Conservation (phyloP, 352 stramenopile species). For the Globisporangium spinosum region DNA sequence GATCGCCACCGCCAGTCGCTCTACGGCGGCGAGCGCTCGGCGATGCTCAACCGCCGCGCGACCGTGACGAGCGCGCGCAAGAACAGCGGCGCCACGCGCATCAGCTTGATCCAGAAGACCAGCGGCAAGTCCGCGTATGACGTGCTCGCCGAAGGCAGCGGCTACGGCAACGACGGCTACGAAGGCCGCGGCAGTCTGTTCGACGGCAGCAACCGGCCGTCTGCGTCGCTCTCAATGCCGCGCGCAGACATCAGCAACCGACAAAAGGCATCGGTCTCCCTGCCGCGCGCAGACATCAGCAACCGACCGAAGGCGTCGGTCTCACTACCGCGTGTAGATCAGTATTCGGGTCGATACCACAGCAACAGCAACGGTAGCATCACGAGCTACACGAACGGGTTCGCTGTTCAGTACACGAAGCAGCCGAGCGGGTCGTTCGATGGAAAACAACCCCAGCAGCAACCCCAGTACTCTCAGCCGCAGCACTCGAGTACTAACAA, state of each 20-base stretch:
- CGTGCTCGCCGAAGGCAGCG: conserved; percentile 16
- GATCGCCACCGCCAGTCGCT: conserved; percentile 20
- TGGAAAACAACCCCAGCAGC: conserved; percentile 3
- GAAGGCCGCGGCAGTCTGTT: conserved; percentile 19
- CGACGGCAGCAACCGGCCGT: conserved; percentile 8
- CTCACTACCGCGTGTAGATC: conserved; percentile 6
- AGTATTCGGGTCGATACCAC: not conserved
- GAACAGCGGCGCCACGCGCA: conserved; percentile 16
- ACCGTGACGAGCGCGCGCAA: conserved; percentile 17
- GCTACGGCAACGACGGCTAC: not conserved
- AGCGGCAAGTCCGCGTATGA: conserved; percentile 23
- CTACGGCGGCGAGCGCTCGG: conserved; percentile 17
- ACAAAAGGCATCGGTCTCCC: not conserved
- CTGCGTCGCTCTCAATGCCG: conserved; percentile 1
- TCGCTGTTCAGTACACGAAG: not conserved
- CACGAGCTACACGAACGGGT: conserved; percentile 2
- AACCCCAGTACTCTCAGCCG: not conserved
- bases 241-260: not conserved
- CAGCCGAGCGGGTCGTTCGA: conserved; percentile 8
- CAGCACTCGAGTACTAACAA: not conserved
- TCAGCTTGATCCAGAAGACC: conserved; percentile 19
- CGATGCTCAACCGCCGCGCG: conserved; percentile 19
- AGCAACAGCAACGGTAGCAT: conserved; percentile 13
- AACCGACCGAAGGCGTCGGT: conserved; percentile 5
- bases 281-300: conserved; percentile 4